Base-by-base conservation (phyloP, 805 yeast species). In the Ogataea zsoltii region DNA sequence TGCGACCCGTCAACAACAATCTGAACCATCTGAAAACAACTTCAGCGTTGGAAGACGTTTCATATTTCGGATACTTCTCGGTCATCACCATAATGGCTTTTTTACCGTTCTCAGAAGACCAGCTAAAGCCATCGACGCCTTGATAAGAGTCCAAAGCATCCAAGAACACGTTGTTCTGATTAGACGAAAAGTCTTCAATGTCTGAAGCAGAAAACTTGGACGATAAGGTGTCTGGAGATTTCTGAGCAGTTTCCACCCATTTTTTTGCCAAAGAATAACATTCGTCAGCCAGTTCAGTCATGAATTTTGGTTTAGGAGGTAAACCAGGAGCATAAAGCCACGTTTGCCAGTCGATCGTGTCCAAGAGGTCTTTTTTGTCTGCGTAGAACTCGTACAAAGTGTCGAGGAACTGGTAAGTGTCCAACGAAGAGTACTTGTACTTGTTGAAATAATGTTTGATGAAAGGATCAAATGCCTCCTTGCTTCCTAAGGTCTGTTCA, bases 261-360 rank as follows among this genome's bases (percentile, higher is more conserved):
- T 68, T 72, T 14, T 73, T 71, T 16, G 91, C 88, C 46, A 90
- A 73, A 2, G 58, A 55, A 55, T 80, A 79, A 56, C 92, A 88
- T 58, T 78, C 76, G 57, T 85, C 89, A 7, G 85, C 96, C 57
- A 90, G 70, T 2, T 82, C 70, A 2, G 96, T 87, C 61, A 88
- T 88, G 60, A 90, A 89, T 29, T 77, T 60, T 13, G 95, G 96
- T 61, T 80, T 85, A 51, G 95, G 96, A 33, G 97, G 97, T 75
- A 90, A 76, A 2, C 97, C 97, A 4, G 94, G 85, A 33, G 76
- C 71, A 65, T 74, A 85, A 45, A 88, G 69, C 96, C 97, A 90
- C 21, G 79, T 66, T 43, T 88, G 74, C 96, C 97, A 90, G 65
- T 90, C 96, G 41, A 91, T 77, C 7, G 75, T 53, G 56, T 86